Evolutionary conservation across 2,329 filamentous ascomycete genomes (phyloP), one percentile per base, ranked within the genome.

Genomic region (Exutisphaerella laricina): DNA sequence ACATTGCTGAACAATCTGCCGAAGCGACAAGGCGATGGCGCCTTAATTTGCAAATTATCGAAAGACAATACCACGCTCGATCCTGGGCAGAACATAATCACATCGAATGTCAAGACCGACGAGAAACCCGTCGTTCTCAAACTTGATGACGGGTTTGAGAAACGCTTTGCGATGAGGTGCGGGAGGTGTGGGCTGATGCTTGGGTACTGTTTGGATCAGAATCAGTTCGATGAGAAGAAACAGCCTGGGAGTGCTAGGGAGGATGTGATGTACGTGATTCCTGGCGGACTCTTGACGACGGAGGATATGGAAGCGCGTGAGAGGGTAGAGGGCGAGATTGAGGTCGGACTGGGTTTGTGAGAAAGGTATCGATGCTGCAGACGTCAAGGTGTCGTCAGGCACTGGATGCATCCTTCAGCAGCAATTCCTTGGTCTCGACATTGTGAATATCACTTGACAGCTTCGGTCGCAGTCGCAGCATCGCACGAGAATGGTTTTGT

Each of bases 61-160:
- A 28, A 52, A 3, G 38, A 55, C 28, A 38, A 38, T 32, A 45
- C 33, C 48, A 10, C 40, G 44, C 30, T 42, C 51, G n/a, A 36
- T 52, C 1, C 49, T 7, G n/a, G 44, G 55, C 32, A 39, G 46
- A 17, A 41, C 51, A 16, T 56, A 20, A 35, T 53, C n/a, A 47
- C 49, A n/a, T 35, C 5, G 21, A 39, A 49, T 4, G 36, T 53
- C 3, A 33, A 33, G 5, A 14, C 48, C 22, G 49, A 53, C 6
- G 43, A 48, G 2, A 39, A 43, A 13, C 13, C 50, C 5, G 43
- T 45, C 4, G 43, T 64, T 2, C 39, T 63, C 14, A 57, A 58
- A 22, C 48, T 61, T 4, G 60, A 64, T 7, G 77, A 82, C 45
- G 82, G 82, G 4, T 84, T 84, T 48, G 82, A 85, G 66, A 84